phyloP scores from a whole-genome alignment of 2,329 filamentous ascomycete species.

The Hortaea werneckii region DNA sequence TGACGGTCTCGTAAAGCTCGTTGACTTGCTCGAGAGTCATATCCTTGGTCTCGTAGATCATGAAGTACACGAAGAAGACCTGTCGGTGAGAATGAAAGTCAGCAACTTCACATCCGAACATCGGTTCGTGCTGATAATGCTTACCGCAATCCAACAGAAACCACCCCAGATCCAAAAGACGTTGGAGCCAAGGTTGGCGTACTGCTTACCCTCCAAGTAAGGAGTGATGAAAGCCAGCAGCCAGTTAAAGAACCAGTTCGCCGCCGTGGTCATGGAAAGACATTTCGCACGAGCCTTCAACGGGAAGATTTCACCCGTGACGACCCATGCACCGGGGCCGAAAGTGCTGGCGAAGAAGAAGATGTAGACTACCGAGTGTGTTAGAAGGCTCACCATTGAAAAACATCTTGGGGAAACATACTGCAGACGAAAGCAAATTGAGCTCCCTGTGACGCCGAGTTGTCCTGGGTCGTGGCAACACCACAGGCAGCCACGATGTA shows the following conservation, averaged over 20 bases:
- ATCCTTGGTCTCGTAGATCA: constrained; percentile 74
- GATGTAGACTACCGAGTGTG: no score
- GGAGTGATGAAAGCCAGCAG: constrained; percentile 21
- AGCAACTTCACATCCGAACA: no score
- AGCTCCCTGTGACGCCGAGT: constrained; percentile 21
- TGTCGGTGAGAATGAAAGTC: no score
- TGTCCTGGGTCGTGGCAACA: constrained; percentile 38
- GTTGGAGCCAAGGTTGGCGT: constrained; percentile 53
- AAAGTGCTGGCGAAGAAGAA: constrained; percentile 19
- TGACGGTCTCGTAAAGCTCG: constrained; percentile 56
- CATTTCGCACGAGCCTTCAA: constrained; percentile 27
- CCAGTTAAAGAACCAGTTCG: constrained; percentile 36
- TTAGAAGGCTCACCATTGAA: no score
- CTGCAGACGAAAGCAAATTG: constrained; percentile 27
- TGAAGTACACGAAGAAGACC: constrained; percentile 28
- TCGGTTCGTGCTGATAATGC: no score
- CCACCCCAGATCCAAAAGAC: constrained; percentile 50
- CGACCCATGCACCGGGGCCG: constrained; percentile 37
- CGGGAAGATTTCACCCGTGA: constrained; percentile 29
- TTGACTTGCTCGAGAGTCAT: constrained; percentile 72
- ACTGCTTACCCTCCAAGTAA: constrained; percentile 60
- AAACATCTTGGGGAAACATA: no score
- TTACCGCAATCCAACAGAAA: constrained; percentile 12
- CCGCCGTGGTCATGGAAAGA: constrained; percentile 27
- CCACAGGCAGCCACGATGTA: constrained; percentile 42